Conservation (phyloP, 352 stramenopile species). For the Ophiocytium majus region DNA sequence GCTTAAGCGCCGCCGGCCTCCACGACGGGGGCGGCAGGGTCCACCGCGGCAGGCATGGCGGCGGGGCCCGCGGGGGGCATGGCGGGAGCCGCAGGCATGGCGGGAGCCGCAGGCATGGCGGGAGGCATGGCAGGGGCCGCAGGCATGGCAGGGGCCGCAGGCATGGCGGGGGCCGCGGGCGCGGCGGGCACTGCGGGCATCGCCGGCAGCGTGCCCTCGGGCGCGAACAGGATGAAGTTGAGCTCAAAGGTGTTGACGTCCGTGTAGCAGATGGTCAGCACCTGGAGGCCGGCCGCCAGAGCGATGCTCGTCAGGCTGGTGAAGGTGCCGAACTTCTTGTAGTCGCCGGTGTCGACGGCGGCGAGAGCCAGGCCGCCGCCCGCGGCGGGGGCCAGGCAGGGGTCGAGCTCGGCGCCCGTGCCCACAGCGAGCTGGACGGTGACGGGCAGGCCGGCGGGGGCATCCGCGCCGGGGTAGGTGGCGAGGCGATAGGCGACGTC, state of each 20-base stretch:
- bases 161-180: no score
- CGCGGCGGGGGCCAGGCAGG: background rate
- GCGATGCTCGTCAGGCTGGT: background rate
- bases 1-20: no score
- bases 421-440: background rate
- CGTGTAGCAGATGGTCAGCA: background rate
- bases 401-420: background rate
- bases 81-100: no score
- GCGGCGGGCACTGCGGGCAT: no score
- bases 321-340: background rate
- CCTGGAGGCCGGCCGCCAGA: background rate
- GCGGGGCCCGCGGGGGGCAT: no score
- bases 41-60: no score
- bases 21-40: no score
- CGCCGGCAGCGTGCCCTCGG: no score
- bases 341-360: conserved; percentile 6
- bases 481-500: background rate
- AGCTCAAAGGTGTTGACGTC: conserved; percentile 11
- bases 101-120: no score
- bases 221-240: conserved; percentile 18
- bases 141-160: no score
- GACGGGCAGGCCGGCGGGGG: background rate
- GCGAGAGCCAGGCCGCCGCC: background rate
- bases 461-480: background rate
- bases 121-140: no score